Percentiles rank a stretch among this genome's conserved stretches.
Evolutionary conservation across 2,329 filamentous ascomycete species (phyloP).

Genomic region (Alternaria burnsii): DNA sequence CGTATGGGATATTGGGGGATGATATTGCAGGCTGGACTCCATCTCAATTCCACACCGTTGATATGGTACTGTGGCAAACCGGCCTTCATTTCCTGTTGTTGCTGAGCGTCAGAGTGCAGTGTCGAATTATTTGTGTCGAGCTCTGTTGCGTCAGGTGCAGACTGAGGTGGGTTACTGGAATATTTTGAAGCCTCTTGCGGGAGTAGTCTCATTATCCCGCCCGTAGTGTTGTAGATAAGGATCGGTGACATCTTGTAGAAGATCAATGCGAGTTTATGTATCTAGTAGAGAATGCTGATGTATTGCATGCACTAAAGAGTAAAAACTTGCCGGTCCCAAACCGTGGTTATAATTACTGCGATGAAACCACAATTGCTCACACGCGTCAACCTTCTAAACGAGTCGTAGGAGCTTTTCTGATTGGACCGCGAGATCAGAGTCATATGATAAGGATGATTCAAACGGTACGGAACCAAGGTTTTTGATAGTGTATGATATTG

Average conservation of each 20-base stretch:
- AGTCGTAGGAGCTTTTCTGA: neutral
- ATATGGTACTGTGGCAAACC: neutral
- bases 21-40: neutral
- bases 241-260: too few relatives aligned
- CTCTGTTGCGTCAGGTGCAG: neutral
- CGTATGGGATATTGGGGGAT: neutral
- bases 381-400: neutral
- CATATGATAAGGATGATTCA: neutral
- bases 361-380: neutral
- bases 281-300: neutral
- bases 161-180: neutral
- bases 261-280: neutral
- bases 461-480: neutral
- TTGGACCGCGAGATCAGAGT: neutral
- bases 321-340: neutral
- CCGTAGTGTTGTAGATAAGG: neutral
- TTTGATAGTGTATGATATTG: neutral
- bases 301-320: neutral
- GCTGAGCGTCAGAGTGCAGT: neutral
- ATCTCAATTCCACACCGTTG: neutral
- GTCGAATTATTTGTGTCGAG: neutral
- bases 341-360: neutral
- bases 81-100: neutral
- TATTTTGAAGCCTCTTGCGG: neutral
- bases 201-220: neutral